phyloP scores from a whole-genome alignment of 495 filamentous ascomycete species.

The Aspergillus diversus region DNA sequence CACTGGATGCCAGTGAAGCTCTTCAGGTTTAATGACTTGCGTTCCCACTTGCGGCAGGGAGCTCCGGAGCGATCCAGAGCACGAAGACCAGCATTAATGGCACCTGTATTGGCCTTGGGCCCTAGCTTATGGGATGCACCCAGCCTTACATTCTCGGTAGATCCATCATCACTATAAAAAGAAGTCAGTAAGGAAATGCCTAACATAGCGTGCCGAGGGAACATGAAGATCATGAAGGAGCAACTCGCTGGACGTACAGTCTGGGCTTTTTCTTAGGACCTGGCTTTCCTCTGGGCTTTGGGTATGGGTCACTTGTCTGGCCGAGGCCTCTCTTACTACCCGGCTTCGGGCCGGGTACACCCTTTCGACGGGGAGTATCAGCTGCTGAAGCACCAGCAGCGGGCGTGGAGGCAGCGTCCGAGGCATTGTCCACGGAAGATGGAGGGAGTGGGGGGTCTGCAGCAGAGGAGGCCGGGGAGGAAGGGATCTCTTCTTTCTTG shows the following conservation, averaged over 20 bases:
- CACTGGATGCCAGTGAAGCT: slow-evolving; percentile 90
- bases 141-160: slow-evolving; percentile 52
- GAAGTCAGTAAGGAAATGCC: slow-evolving; percentile 23
- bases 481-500: slow-evolving; percentile 46
- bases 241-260: slow-evolving; percentile 66
- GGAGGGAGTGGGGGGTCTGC: slow-evolving; percentile 56
- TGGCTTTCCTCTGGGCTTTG: slow-evolving; percentile 80
- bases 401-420: slow-evolving; percentile 58
- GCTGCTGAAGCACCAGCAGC: slow-evolving; percentile 55
- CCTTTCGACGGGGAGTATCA: slow-evolving; percentile 58
- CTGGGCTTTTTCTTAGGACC: slow-evolving; percentile 93
- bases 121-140: slow-evolving; percentile 75
- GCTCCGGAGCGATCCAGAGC: slow-evolving; percentile 89
- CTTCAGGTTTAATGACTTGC: slow-evolving; percentile 79
- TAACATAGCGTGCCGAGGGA: neutral
- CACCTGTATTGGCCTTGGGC: slow-evolving; percentile 96
- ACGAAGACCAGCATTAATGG: slow-evolving; percentile 94
- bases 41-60: slow-evolving; percentile 89
- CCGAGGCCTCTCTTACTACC: slow-evolving; percentile 63
- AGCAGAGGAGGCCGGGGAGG: slow-evolving; percentile 52
- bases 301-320: slow-evolving; percentile 57
- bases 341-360: slow-evolving; percentile 58
- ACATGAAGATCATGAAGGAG: neutral
- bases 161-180: slow-evolving; percentile 60
- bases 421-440: slow-evolving; percentile 55